A percentile compares a stretch with the other conserved stretches of the same genome.
phyloP scores from a whole-genome alignment of 2,329 filamentous ascomycete species.

The Blastomyces emzantsi region DNA sequence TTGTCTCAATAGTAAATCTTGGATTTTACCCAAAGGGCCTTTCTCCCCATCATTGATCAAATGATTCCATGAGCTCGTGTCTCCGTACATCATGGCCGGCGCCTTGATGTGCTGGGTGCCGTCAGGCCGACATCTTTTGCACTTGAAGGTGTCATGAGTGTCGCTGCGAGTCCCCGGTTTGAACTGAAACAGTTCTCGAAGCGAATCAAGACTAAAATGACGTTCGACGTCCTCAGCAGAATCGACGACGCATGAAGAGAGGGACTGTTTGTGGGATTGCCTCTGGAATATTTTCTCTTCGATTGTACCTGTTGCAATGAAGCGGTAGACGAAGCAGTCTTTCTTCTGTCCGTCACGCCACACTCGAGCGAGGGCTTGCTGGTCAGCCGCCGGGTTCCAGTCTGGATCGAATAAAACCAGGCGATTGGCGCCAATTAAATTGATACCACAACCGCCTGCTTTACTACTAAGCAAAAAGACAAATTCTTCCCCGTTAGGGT shows the following conservation, averaged over 20 bases:
- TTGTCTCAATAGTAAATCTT: constrained; percentile 82
- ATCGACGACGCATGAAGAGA: constrained; percentile 94
- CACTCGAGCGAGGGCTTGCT: constrained; percentile 91
- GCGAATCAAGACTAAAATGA: constrained; percentile 84
- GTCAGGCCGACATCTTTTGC: constrained; percentile 83
- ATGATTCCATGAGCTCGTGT: constrained; percentile 99
- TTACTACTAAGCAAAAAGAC: constrained; percentile 96
- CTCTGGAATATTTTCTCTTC: constrained; percentile 99
- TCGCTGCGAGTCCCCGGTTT: constrained; percentile 76
- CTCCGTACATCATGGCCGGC: constrained; percentile 90
- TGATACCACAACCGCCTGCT: constrained; percentile 91
- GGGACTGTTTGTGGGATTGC: constrained; percentile 93
- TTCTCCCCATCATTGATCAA: constrained; percentile 67
- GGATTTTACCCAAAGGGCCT: constrained; percentile 66
- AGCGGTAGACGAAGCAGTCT: constrained; percentile 98
- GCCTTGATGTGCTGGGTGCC: constrained; percentile 84
- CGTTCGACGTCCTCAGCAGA: constrained; percentile 94
- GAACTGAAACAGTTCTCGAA: constrained; percentile 93
- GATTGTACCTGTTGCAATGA: constrained; percentile 95
- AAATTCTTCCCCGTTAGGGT: constrained; percentile 81
- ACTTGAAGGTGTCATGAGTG: constrained; percentile 98
- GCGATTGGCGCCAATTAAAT: constrained; percentile 87
- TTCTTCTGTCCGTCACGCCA: constrained; percentile 99
- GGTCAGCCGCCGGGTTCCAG: constrained; percentile 97
- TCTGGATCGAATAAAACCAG: constrained; percentile 93